Base-by-base conservation (phyloP, 495 filamentous ascomycete species). In the Eremomyces bilateralis region DNA sequence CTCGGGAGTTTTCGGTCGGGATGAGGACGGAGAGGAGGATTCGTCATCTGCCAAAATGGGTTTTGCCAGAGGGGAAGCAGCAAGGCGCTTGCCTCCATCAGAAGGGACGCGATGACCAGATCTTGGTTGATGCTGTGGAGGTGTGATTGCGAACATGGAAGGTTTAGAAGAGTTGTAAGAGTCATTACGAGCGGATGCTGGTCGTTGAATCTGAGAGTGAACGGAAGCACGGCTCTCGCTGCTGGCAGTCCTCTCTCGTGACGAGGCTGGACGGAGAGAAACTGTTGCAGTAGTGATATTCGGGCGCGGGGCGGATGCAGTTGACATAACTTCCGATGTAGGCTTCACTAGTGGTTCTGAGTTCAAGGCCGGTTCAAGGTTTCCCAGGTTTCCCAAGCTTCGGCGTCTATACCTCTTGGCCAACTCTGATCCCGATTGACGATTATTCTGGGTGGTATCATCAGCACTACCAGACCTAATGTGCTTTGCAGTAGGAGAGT, bases 21-120 rank as follows among this genome's bases (percentile, higher is more conserved):
- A 43, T 32, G 22, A 38, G 16, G 12, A 44, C 37, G 31, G 39
- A 3, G 39, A 38, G 17, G 36, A 38, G 20, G 43, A 44, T 15
- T 50, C 48, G 28, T 33, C 43, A 22, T 35, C 20, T 29, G 34
- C 51, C 41, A 29, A 63, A 36, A 77, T 62, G 40, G 84, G 82
- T 53, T 81, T 76, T 0, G 88, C 94, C 21, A 94, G 64, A 18
- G 88, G 85, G 21, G 90, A 94, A 1, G 83, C 80, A 44, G 58
- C 63, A 27, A 67, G 52, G 50, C 80, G 73, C 55, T 82, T 80
- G 36, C 50, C 63, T 34, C 69, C 59, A 56, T 90, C 79, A 50
- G 69, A 54, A 35, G 79, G 24, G 24, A 27, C 76, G 62, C 31
- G 75, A 64, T 30, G 73, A 73, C 38, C 62, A 33, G 56, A 53